Base-by-base conservation (phyloP, 164 flowering plant genomes). In the Magnolia changhungtana region DNA sequence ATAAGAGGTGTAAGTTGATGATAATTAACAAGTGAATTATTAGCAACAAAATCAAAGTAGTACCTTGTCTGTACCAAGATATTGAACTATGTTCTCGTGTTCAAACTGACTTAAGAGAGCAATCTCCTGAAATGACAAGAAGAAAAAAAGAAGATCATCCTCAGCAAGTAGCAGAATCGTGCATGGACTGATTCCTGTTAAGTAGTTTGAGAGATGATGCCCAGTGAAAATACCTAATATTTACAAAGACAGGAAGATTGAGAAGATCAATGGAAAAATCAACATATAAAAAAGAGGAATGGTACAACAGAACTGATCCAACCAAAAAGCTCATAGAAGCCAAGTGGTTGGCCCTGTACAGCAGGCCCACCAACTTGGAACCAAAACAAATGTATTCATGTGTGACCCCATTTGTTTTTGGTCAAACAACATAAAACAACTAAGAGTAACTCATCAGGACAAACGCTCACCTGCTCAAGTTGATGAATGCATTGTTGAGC, bases 31-130 rank as follows among this genome's bases (percentile, higher is more conserved):
- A 55, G 45, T 37, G 45, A 37, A 37, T 37, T 11, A 55, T 55
- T 55, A 21, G 11, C n/a, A 63, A 19, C 5, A 31, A 16, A 55
- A 64, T 16, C 27, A 5, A 21, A 63, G 45, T 20, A 58, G 8
- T 88, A 96, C 99, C 98, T 82, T 91, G 52, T 88, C 87, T 61
- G 97, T 92, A 74, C 99, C 99, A 78, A 82, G 82, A 82, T 96
- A 96, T 74, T 80, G 97, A 72, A 96, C 99, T 27, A 96, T 96
- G 81, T 96, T 96, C 76, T 91, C 91, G 81, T 96, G 99, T 81
- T 96, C 87, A 72, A 94, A 92, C 85, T 85, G 88, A 80, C 98
- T 93, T 70, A 96, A 75, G 65, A 96, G 89, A 65, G 85, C 89
- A 81, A 96, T 94, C 79, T 96, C 99, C 98, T 96, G 91, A 58